Evolutionary conservation across 495 filamentous ascomycete genomes (phyloP).

Genomic region (Aspergillus baeticus): DNA sequence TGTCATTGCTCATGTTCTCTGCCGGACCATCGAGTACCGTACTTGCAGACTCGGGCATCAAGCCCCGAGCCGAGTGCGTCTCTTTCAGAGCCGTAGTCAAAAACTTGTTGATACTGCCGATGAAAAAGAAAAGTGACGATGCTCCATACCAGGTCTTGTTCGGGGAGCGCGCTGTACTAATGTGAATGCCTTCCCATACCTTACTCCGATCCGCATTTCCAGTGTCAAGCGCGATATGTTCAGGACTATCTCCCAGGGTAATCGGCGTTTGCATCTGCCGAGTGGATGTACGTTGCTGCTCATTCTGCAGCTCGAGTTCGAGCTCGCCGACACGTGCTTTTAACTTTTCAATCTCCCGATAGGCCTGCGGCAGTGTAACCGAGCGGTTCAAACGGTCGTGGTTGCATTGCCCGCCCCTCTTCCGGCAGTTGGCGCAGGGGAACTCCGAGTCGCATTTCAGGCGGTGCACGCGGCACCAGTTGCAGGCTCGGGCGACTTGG

Average conservation of each 20-base stretch:
- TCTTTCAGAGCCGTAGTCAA: slow-evolving; percentile 15
- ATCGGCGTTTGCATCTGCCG: slow-evolving; percentile 10
- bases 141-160: slow-evolving; percentile 30
- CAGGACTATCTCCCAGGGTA: neutral
- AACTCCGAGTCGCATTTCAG: slow-evolving; percentile 40
- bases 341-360: slow-evolving; percentile 44
- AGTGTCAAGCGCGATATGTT: neutral
- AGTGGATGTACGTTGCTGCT: neutral
- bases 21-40: slow-evolving; percentile 6
- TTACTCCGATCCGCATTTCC: neutral
- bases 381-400: slow-evolving; percentile 26
- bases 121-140: slow-evolving; percentile 33
- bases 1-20: neutral
- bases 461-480: slow-evolving; percentile 42
- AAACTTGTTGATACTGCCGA: slow-evolving; percentile 24
- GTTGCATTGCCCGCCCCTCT: slow-evolving; percentile 33
- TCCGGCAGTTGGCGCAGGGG: slow-evolving; percentile 42
- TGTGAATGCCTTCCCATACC: slow-evolving; percentile 26
- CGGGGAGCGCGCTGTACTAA: slow-evolving; percentile 14
- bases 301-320: slow-evolving; percentile 30
- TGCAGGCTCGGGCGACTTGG: slow-evolving; percentile 42
- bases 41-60: slow-evolving; percentile 12
- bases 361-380: slow-evolving; percentile 21
- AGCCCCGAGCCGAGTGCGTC: slow-evolving; percentile 2
- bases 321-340: slow-evolving; percentile 36